These are phyloP conservation scores for Hypoxylon crocopeplum DNA, from an alignment of 495 filamentous ascomycete genomes.

Conservation along the genomic window DNA sequence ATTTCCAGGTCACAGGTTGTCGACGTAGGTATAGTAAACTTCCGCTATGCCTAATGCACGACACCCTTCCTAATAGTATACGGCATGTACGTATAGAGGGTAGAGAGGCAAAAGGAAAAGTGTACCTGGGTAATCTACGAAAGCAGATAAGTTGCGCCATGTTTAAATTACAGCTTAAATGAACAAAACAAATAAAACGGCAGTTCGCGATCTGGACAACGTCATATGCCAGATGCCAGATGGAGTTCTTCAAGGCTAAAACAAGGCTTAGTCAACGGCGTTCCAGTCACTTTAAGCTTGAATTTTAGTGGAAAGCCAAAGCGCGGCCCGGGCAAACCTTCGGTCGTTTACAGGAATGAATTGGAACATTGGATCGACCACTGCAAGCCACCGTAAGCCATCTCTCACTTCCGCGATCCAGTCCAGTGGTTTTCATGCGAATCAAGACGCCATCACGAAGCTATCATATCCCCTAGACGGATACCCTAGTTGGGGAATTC, in stretches of 20 bases:
- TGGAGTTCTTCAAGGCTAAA: conserved; percentile 34
- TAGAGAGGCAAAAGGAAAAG: background rate
- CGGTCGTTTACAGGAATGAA: conserved; percentile 40
- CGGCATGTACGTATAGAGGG: background rate
- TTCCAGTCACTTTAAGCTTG: conserved; percentile 37
- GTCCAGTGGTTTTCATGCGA: conserved; percentile 23
- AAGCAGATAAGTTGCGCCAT: conserved; percentile 12
- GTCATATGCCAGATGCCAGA: conserved; percentile 33
- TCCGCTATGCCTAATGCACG: too few species aligned
- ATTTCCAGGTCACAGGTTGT: conserved; percentile 9
- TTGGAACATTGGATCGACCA: conserved; percentile 32
- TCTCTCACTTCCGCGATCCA: conserved; percentile 16
- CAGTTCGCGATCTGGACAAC: conserved; percentile 30
- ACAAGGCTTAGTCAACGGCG: conserved; percentile 37
- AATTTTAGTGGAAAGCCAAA: conserved; percentile 32
- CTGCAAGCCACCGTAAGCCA: conserved; percentile 35
- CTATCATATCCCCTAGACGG: conserved; percentile 10
- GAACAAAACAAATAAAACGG: conserved; percentile 28
- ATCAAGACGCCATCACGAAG: conserved; percentile 28
- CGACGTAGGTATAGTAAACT: background rate
- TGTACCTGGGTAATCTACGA: conserved; percentile 6
- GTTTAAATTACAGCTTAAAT: conserved; percentile 32
- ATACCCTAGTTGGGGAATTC: conserved; percentile 18
- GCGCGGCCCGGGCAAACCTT: conserved; percentile 41
- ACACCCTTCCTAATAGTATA: too few species aligned